Percentiles rank a stretch among this genome's conserved stretches.
These are phyloP conservation scores for Teratosphaeria viscida DNA, from an alignment of 2,329 filamentous ascomycete species.

Conservation along the genomic window DNA sequence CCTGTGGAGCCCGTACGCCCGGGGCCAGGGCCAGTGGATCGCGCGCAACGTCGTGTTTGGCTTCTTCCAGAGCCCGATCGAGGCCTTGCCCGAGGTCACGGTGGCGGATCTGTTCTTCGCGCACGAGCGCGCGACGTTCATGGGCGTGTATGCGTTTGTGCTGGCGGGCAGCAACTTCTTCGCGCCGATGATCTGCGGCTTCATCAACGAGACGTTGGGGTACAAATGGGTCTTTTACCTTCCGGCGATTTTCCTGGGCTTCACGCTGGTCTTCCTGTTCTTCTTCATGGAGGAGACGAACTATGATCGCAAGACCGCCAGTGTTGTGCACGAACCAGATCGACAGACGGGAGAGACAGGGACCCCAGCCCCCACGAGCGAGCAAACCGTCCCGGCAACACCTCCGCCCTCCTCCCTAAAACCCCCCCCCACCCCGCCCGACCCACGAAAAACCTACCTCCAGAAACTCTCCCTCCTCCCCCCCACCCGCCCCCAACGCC, in stretches of 20 bases:
- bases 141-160: constrained; percentile 19
- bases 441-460: constrained; percentile 8
- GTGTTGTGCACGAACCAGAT: not conserved
- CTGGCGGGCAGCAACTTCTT: constrained; percentile 11
- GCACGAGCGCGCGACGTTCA: constrained; percentile 21
- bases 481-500: constrained; percentile 16
- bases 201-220: constrained; percentile 37
- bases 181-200: constrained; percentile 38
- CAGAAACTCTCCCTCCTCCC: constrained; percentile 13
- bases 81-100: constrained; percentile 34
- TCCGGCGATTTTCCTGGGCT: constrained; percentile 42
- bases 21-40: constrained; percentile 37
- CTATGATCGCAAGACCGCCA: constrained; percentile 24
- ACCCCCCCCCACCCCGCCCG: not conserved
- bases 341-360: not conserved
- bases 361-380: not conserved
- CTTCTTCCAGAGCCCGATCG: constrained; percentile 39
- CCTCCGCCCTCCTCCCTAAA: not conserved
- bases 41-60: constrained; percentile 38
- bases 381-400: not conserved
- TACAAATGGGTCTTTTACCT: constrained; percentile 35
- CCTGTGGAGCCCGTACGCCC: constrained; percentile 37
- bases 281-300: constrained; percentile 53
- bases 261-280: constrained; percentile 42
- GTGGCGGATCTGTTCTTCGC: constrained; percentile 21